Conservation (phyloP, 148 eudicot species). For the Linanthus parryae region DNA sequence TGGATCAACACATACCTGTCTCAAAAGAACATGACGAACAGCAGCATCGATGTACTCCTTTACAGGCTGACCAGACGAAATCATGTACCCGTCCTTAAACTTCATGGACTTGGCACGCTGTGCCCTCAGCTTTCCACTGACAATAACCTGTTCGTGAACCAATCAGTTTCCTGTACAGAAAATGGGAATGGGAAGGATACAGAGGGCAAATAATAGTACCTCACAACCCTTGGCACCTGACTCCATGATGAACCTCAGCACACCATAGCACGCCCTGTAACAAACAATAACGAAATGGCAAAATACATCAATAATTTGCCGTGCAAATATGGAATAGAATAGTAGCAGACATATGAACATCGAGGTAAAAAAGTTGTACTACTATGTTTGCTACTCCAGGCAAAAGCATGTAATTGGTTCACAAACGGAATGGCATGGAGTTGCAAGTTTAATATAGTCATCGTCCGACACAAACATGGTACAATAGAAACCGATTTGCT, state of each 20-base stretch:
- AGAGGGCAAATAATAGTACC: conserved; percentile 34
- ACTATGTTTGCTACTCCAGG: too few relatives aligned
- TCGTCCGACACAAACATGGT: conserved; percentile 7
- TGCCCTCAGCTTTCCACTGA: conserved; percentile 71
- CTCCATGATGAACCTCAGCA: conserved; percentile 48
- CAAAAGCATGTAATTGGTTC: too few relatives aligned
- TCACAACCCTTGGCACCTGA: conserved; percentile 70
- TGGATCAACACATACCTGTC: conserved; percentile 42
- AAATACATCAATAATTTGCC: too few relatives aligned
- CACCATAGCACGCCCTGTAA: conserved; percentile 72
- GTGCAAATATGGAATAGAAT: too few relatives aligned
- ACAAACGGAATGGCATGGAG: neutral
- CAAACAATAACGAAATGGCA: too few relatives aligned
- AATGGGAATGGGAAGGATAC: too few relatives aligned
- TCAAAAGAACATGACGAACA: conserved; percentile 59
- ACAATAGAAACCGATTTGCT: neutral
- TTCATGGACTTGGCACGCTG: conserved; percentile 79
- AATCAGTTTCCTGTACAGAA: neutral
- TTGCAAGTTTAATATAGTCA: neutral
- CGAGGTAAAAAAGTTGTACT: too few relatives aligned
- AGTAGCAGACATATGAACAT: too few relatives aligned
- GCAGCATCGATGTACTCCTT: conserved; percentile 74
- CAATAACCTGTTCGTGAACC: conserved; percentile 40
- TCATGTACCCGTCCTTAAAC: conserved; percentile 80
- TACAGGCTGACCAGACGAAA: conserved; percentile 78